phyloP scores from a whole-genome alignment of 352 stramenopile species.

The Globisporangium nodosum region DNA sequence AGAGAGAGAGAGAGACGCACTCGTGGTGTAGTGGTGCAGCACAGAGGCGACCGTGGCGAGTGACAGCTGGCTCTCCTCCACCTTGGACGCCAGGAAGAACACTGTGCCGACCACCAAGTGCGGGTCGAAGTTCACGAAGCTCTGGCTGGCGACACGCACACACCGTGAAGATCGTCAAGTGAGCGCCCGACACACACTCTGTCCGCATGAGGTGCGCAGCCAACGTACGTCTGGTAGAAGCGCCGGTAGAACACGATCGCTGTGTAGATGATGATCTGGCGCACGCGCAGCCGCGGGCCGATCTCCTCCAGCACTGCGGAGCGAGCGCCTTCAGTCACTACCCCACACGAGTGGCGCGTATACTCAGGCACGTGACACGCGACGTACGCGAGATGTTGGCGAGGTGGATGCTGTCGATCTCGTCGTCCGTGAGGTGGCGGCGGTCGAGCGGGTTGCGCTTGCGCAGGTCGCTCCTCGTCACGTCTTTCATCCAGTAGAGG shows the following conservation, averaged over 20 bases:
- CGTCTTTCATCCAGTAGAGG: constrained; percentile 88
- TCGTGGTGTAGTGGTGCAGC: constrained; percentile 83
- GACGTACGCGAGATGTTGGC: constrained; percentile 76
- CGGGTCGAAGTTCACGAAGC: constrained; percentile 86
- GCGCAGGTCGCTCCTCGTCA: constrained; percentile 64
- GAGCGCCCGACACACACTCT: no score
- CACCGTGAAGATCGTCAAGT: no score
- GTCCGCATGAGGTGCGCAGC: not conserved
- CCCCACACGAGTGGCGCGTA: not conserved
- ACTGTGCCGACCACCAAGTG: constrained; percentile 81
- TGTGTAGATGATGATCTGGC: constrained; percentile 90
- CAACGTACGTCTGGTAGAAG: constrained; percentile 82
- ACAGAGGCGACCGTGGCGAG: constrained; percentile 74
- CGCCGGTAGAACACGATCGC: constrained; percentile 87
- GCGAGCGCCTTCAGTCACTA: not conserved
- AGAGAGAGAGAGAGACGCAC: constrained; percentile 25
- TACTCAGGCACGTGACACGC: not conserved
- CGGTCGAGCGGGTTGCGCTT: constrained; percentile 77
- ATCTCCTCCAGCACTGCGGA: constrained; percentile 78
- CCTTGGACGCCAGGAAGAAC: constrained; percentile 85
- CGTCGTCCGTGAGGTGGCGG: constrained; percentile 67
- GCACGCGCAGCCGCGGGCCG: constrained; percentile 67
- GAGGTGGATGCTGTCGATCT: constrained; percentile 87
- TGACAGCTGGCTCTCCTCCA: constrained; percentile 83
- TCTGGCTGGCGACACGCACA: constrained; percentile 43